Base-by-base conservation (phyloP, 208 protist species). In the Balamuthia mandrillaris region DNA sequence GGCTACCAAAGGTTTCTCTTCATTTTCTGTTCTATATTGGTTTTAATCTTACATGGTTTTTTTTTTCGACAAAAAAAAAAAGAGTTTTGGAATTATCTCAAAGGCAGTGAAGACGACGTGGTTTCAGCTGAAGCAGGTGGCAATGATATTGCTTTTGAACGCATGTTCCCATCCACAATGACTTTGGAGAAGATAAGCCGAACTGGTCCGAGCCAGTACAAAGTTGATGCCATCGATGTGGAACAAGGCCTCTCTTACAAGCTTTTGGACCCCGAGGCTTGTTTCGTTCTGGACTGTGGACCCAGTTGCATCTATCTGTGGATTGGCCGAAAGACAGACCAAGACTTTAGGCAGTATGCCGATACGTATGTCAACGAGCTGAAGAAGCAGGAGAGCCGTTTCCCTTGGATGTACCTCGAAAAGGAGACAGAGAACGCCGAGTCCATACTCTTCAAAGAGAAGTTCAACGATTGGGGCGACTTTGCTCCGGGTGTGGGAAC, bases 61-160 rank as follows among this genome's bases (percentile, higher is more conserved):
- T 52, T 52, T 52, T 52, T 18, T 52, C 47, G 18, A 10, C 47
- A 52, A n/a, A 37, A 33, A 47, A 41, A 27, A 21, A 42, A 74
- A 44, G 65, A n/a, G n/a, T n/a, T n/a, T n/a, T n/a, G n/a, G n/a
- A n/a, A n/a, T n/a, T n/a, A n/a, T n/a, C n/a, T 29, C 37, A 51
- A 51, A 27, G 72, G 72, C 49, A 81, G 61, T 14, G 72, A 81
- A 39, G 72, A 81, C 24, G 72, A 81, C 16, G 21, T 81, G 27
- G 42, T 63, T 42, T 81, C 72, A 35, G 72, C 72, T 29, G 72
- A 81, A 51, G 72, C 72, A 6, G 72, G 72, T 31, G 72, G 72
- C 47, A 81, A 81, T 24, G 72, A 81, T 16, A 81, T 81, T 29
- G 72, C 72, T 5, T 81, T 81, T 29, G 72, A 81, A 21, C 45